A percentile compares a stretch with the other conserved stretches of the same genome.
Conservation (phyloP, 2,329 filamentous ascomycete genomes). For the Penicillium sp. region DNA sequence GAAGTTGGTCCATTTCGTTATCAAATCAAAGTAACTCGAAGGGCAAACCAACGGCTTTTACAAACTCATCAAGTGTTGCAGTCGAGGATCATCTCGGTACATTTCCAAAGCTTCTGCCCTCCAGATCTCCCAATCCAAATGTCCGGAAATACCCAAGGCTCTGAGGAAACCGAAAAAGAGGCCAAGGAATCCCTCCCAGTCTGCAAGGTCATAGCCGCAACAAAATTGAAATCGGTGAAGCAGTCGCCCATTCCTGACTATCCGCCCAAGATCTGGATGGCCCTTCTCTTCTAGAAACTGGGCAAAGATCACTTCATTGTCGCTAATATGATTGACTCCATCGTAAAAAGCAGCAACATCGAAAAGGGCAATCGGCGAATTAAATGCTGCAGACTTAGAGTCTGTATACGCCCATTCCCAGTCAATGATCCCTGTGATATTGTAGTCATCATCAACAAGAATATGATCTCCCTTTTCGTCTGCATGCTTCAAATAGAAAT, state of each 20-base stretch:
- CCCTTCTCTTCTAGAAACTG: constrained; percentile 34
- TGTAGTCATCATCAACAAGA: constrained; percentile 44
- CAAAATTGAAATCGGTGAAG: constrained; percentile 43
- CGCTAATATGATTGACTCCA: constrained; percentile 32
- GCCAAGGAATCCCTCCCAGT: constrained; percentile 44
- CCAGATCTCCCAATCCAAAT: constrained; percentile 40
- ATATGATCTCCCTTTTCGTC: constrained; percentile 51
- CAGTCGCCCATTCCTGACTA: constrained; percentile 38
- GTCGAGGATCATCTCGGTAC: too few species aligned
- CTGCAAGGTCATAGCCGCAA: constrained; percentile 41
- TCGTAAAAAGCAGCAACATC: constrained; percentile 43
- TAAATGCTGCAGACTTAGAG: constrained; percentile 40
- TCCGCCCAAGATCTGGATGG: constrained; percentile 33
- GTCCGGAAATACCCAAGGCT: constrained; percentile 31
- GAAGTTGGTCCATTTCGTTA: too few species aligned
- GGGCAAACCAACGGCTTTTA: too few species aligned
- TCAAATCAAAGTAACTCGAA: too few species aligned
- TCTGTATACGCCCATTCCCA: constrained; percentile 31
- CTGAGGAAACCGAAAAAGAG: constrained; percentile 41
- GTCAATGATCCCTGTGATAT: constrained; percentile 45
- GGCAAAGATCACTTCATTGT: constrained; percentile 41
- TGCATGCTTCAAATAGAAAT: constrained; percentile 43
- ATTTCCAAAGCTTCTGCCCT: constrained; percentile 22
- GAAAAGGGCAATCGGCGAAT: constrained; percentile 41
- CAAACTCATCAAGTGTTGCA: too few species aligned